Base-by-base conservation (phyloP, 2,329 filamentous ascomycete species). In the Penicillium sp. region DNA sequence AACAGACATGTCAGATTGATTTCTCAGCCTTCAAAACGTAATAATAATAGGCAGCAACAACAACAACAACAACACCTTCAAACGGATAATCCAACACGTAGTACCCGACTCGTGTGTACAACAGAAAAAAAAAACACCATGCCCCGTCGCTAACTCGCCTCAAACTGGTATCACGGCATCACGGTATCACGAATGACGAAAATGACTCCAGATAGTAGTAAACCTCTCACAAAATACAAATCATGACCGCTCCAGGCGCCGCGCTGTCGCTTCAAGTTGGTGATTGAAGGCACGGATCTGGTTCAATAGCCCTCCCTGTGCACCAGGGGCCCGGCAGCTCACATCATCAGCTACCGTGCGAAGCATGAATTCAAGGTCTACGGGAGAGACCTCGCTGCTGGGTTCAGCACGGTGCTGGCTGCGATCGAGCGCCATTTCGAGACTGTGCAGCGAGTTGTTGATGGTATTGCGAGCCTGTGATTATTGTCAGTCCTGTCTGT, bases 221-320 rank as follows among this genome's bases (percentile, higher is more conserved):
- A 56, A 13, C 49, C 35, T 33, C 12, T 12, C 28, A 33, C 7
- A 50, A 33, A 37, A 50, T 22, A 51, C 57, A 58, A 59, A 38
- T 64, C 53, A 62, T 68, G 61, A 72, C 33, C 67, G 65, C 61
- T 75, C 74, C 9, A 76, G 60, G 38, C 56, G 64, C 24, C 63
- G 68, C 24, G 70, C 74, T 45, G 76, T 71, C 49, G 63, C 69
- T 63, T 82, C 79, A 22, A 82, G 72, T 65, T 79, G 76, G 30
- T 72, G 72, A 66, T 82, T 82, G 65, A 82, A 81, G 2, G 67
- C 65, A 54, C 73, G 76, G 35, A 82, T 74, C 59, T 76, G 78
- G 50, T 75, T 70, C 55, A 82, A 64, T 7, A 81, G 65, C 19
- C 80, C 80, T 5, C 79, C 79, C 15, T 77, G 72, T 15, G 74